Percentiles rank a stretch among this genome's conserved stretches.
Evolutionary conservation across 306 rosid genomes (phyloP).

Genomic region (Luffa acutangula): DNA sequence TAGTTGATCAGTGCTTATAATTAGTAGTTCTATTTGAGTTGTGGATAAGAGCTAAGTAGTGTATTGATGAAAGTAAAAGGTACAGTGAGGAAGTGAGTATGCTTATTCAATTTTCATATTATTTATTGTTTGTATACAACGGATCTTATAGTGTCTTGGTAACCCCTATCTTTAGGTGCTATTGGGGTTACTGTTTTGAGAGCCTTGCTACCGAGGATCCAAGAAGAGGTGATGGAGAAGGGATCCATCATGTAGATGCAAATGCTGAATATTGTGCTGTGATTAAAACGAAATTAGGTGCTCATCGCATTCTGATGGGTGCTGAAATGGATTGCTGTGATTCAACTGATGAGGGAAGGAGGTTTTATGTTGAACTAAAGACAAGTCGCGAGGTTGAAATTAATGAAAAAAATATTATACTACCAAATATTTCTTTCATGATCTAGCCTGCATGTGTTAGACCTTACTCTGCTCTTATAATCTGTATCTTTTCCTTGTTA

Average conservation of each 20-base stretch:
- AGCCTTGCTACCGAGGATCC: slow-evolving; percentile 98
- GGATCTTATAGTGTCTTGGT: neutral
- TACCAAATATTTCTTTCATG: neutral
- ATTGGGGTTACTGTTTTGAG: slow-evolving; percentile 93
- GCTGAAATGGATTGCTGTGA: slow-evolving; percentile 99
- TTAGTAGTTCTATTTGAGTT: too few relatives aligned
- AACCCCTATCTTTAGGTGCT: slow-evolving; percentile 52
- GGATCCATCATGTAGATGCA: slow-evolving; percentile 81
- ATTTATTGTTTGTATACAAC: neutral
- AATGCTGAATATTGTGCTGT: slow-evolving; percentile 86
- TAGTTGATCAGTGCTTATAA: neutral
- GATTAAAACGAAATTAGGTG: slow-evolving; percentile 87
- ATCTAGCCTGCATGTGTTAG: neutral
- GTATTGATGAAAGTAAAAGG: too few relatives aligned
- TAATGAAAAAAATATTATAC: neutral
- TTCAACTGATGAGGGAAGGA: slow-evolving; percentile 92
- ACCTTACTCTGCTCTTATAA: neutral
- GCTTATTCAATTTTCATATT: too few relatives aligned
- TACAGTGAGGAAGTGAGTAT: too few relatives aligned
- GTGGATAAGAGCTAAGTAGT: too few relatives aligned
- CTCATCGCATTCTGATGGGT: slow-evolving; percentile 96
- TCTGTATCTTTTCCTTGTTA: slow-evolving; percentile 6
- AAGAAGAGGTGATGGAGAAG: slow-evolving; percentile 66
- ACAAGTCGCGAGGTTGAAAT: slow-evolving; percentile 80
- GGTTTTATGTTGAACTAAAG: slow-evolving; percentile 86